Conservation (phyloP, 305 asterid genomes). For the Solanum aculeatissimum region DNA sequence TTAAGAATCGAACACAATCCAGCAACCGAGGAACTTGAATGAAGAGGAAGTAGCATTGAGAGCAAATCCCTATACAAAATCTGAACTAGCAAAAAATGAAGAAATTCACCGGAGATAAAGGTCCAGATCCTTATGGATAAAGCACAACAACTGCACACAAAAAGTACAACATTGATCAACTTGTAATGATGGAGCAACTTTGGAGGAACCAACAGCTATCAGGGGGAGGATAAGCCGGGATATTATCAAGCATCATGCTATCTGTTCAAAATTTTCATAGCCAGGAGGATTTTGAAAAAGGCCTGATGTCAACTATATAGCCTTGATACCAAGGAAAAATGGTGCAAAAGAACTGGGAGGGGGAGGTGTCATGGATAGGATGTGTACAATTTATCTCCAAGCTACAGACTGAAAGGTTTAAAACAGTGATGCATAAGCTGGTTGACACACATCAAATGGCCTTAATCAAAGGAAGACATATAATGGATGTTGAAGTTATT, state of each 20-base stretch:
- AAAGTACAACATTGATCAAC: background rate
- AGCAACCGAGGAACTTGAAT: background rate
- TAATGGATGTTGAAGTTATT: background rate
- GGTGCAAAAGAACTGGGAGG: background rate
- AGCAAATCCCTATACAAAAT: background rate
- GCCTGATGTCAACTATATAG: background rate
- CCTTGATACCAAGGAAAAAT: background rate
- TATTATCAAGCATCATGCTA: background rate
- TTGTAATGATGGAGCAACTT: background rate
- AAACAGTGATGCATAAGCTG: background rate
- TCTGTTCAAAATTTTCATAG: background rate
- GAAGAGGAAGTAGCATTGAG: background rate
- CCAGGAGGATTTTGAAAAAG: background rate
- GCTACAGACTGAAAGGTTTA: background rate
- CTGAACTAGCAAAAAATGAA: background rate
- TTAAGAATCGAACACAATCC: background rate
- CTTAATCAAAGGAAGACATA: background rate
- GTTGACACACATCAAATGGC: background rate
- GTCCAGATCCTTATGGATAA: background rate
- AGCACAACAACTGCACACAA: background rate
- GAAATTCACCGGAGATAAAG: background rate
- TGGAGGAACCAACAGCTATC: background rate
- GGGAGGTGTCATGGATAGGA: background rate
- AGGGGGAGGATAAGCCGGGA: background rate
- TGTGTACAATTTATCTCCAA: background rate